Conservation (phyloP, 768 basidiomycete species). For the Rhodotorula diobovata region DNA sequence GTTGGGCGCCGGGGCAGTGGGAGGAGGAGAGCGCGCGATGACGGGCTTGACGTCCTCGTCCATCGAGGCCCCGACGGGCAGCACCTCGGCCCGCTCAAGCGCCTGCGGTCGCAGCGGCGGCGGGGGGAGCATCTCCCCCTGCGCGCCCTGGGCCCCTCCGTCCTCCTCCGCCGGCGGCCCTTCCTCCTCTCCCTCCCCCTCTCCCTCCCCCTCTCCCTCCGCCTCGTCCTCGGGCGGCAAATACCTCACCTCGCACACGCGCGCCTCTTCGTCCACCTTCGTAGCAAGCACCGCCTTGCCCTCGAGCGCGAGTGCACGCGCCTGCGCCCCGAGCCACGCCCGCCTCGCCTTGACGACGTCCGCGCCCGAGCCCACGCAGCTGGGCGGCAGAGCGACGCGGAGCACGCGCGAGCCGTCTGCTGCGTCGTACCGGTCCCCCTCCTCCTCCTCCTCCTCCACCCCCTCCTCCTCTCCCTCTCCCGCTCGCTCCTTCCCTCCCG, state of each 20-base stretch:
- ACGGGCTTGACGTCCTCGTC: slow-evolving; percentile 32
- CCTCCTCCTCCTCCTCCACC: no score
- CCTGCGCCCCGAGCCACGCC: slow-evolving; percentile 1
- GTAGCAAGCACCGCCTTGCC: slow-evolving; percentile 10
- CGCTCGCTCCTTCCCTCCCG: no score
- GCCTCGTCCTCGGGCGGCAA: background rate
- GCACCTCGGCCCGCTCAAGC: accelerated
- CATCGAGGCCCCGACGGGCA: no score
- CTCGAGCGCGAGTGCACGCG: background rate
- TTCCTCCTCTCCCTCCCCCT: background rate
- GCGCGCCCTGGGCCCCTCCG: background rate
- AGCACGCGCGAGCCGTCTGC: slow-evolving; percentile 9
- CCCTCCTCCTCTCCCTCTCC: no score
- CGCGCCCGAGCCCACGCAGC: background rate
- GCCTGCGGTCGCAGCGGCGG: background rate
- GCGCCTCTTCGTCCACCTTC: background rate
- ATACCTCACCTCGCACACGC: background rate
- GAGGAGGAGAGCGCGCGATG: background rate
- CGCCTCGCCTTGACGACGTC: background rate
- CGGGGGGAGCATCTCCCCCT: background rate
- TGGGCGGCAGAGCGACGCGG: slow-evolving; percentile 2
- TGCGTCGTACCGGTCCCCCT: no score
- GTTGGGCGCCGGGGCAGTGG: background rate
- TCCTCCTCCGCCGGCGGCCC: background rate
- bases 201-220: background rate